A percentile compares a stretch with the other conserved stretches of the same genome.
Conservation (phyloP, 768 basidiomycete genomes). For the Cyclocybe cylindracea region DNA sequence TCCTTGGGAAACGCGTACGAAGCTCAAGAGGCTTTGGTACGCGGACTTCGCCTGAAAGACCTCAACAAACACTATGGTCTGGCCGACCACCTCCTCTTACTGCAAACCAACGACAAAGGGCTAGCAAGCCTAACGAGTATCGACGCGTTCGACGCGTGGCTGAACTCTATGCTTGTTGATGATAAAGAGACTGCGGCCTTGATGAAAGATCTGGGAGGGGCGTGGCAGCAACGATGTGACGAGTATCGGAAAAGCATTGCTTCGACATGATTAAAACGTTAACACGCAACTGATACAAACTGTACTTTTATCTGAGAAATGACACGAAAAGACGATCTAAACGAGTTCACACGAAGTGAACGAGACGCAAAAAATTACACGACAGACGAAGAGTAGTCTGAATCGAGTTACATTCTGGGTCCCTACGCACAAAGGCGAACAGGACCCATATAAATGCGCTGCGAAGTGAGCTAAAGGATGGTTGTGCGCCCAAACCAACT, state of each 20-base stretch:
- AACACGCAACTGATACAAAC: no score
- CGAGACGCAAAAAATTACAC: slow-evolving; percentile 28
- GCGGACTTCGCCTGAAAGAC: slow-evolving; percentile 1
- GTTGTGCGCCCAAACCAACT: slow-evolving; percentile 10
- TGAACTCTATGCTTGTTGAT: background rate
- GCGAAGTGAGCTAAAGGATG: slow-evolving; percentile 72
- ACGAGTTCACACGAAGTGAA: slow-evolving; percentile 14
- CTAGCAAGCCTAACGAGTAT: background rate
- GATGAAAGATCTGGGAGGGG: slow-evolving; percentile 5
- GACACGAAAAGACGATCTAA: no score
- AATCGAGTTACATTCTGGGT: slow-evolving; percentile 50
- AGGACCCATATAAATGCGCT: slow-evolving; percentile 37
- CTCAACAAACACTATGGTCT: slow-evolving; percentile 6
- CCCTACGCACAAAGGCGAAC: slow-evolving; percentile 7
- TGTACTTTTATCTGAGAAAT: no score
- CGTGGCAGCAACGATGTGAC: slow-evolving; percentile 3
- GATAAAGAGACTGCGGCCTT: background rate
- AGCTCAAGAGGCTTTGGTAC: slow-evolving; percentile 6
- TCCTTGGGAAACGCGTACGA: background rate
- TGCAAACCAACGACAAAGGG: slow-evolving; percentile 7
- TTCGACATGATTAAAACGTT: no score
- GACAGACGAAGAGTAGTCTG: slow-evolving; percentile 72
- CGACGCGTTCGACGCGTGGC: background rate
- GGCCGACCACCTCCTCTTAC: slow-evolving; percentile 7
- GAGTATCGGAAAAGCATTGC: background rate